phyloP scores from a whole-genome alignment of 139 green algal species.

The Diplosphaera chodatii region DNA sequence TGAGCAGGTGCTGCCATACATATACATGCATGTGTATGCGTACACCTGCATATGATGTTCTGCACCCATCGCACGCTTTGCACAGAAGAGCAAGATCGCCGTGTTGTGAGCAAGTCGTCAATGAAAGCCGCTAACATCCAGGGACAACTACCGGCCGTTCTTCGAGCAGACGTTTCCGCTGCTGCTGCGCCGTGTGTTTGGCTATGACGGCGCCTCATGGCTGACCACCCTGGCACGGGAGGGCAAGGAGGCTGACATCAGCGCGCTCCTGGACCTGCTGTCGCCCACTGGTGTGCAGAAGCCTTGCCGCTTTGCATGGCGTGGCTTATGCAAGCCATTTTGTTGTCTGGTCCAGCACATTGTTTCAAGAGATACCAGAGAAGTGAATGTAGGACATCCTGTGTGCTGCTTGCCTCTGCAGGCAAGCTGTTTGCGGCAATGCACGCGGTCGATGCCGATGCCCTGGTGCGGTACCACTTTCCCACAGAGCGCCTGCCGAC shows the following conservation, averaged over 20 bases:
- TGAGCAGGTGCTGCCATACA: not conserved
- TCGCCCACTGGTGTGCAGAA: conserved; percentile 45
- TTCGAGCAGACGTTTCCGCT: conserved; percentile 74
- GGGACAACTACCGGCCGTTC: conserved; percentile 75
- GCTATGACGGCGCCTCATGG: conserved; percentile 69
- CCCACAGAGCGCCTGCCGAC: conserved; percentile 65
- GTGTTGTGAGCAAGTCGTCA: not conserved
- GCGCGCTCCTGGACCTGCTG: conserved; percentile 52
- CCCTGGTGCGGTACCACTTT: conserved; percentile 69
- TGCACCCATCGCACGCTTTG: too few relatives aligned
- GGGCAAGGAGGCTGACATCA: conserved; percentile 45
- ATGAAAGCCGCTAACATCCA: conserved; percentile 13
- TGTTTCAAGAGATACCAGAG: too few relatives aligned
- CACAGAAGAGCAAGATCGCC: too few relatives aligned
- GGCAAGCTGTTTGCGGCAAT: conserved; percentile 65
- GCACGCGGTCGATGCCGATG: conserved; percentile 59
- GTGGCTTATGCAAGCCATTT: too few relatives aligned
- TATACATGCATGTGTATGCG: too few relatives aligned
- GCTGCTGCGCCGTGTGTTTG: conserved; percentile 69
- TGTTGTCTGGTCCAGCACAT: too few relatives aligned
- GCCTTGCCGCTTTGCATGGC: too few relatives aligned
- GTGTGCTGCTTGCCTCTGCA: conserved; percentile 19
- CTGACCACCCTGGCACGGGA: conserved; percentile 53
- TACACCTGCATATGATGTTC: too few relatives aligned
- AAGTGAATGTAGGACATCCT: too few relatives aligned